Base-by-base conservation (phyloP, 179 eudicot genomes). In the Carnegiea gigantea region DNA sequence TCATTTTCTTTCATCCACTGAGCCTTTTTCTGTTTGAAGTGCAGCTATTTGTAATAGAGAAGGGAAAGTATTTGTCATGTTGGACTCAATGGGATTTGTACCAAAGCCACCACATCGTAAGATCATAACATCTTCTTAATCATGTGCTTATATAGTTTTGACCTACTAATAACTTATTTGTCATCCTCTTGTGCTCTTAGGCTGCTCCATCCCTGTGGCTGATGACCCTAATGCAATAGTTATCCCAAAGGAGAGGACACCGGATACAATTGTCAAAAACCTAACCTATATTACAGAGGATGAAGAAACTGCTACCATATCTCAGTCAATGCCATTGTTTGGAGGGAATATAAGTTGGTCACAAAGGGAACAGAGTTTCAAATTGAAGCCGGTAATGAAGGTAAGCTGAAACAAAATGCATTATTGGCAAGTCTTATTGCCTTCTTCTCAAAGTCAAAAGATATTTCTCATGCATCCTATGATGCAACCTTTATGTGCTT, bases 11-110 rank as follows among this genome's bases (percentile, higher is more conserved):
- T 7, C 44, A 40, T 78, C 54, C 17, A 48, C 79, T 84, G 79
- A 82, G 57, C 76, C 75, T 76, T 75, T 81, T 77, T 84, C 60
- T 77, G 73, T 85, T 84, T 88, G 78, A 87, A 89, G 76, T 85
- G 89, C 96, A 96, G 99, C 90, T 90, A 88, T 94, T 77, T 94
- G 98, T 84, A 96, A 94, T 88, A 93, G 89, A 88, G 96, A 89
- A 57, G 92, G 99, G 82, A 91, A 87, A 81, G 95, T 96, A 20
- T 93, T 86, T 87, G 70, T 85, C 46, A 84, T 92, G 92, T 80
- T 96, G 86, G 90, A 91, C 85, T 89, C 90, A 43, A 88, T 93
- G 93, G 99, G 99, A 64, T 86, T 94, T 86, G 97, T 86, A 83
- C 95, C 96, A 77, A 88, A 82, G 81, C 89, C 92, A 51, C 91